Conservation (phyloP, 371 early-diverging fungal genomes). For the Apophysomyces sp. region DNA sequence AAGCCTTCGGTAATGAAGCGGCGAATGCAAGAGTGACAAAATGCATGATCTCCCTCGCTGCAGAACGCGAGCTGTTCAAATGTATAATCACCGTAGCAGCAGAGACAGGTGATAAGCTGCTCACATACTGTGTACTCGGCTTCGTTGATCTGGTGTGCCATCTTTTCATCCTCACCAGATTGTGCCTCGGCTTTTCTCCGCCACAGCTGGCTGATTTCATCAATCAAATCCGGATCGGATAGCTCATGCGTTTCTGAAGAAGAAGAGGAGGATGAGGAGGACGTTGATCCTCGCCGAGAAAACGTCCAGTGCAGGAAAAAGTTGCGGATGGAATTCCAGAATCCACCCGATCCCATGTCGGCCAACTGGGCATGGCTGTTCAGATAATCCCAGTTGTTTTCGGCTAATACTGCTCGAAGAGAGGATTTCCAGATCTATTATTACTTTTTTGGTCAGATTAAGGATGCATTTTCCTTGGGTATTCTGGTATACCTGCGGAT, state of each 20-base stretch:
- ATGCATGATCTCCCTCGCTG: slow-evolving; percentile 52
- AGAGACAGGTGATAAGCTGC: slow-evolving; percentile 53
- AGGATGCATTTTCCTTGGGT: too few species aligned
- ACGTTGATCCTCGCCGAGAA: neutral
- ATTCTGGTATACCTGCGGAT: slow-evolving; percentile 41
- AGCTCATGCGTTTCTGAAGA: neutral
- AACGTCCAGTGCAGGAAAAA: slow-evolving; percentile 38
- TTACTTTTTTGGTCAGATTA: too few species aligned
- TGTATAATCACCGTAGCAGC: slow-evolving; percentile 54
- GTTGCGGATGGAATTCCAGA: slow-evolving; percentile 37
- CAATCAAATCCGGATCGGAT: slow-evolving; percentile 23
- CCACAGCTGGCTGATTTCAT: slow-evolving; percentile 29
- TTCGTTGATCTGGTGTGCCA: slow-evolving; percentile 40
- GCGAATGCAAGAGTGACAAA: slow-evolving; percentile 49
- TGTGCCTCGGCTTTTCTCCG: slow-evolving; percentile 17
- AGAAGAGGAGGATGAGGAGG: neutral
- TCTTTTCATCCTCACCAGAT: slow-evolving; percentile 17
- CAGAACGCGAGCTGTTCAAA: slow-evolving; percentile 57
- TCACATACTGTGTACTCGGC: slow-evolving; percentile 34
- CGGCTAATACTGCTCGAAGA: slow-evolving; percentile 56
- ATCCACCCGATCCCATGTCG: slow-evolving; percentile 43
- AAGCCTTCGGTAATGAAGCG: slow-evolving; percentile 49
- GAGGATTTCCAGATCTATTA: slow-evolving; percentile 51
- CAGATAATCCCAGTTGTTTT: slow-evolving; percentile 55
- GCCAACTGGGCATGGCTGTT: slow-evolving; percentile 36